A percentile compares a stretch with the other conserved stretches of the same genome.
Evolutionary conservation across 805 yeast species (phyloP).

Genomic region (Grigorovia jiainica): DNA sequence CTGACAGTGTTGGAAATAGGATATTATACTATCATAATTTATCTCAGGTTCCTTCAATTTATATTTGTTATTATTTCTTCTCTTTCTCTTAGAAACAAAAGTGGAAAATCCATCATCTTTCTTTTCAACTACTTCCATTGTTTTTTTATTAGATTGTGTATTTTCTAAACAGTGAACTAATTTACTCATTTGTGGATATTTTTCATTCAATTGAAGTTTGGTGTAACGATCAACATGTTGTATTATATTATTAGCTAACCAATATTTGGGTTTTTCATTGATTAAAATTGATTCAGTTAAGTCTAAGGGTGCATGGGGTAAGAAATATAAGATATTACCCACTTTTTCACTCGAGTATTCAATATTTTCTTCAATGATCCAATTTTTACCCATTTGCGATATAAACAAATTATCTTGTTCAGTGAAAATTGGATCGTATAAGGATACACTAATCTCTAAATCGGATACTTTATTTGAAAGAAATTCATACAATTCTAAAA

Average conservation of each 20-base stretch:
- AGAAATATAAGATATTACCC: constrained; percentile 38
- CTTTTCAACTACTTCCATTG: constrained; percentile 4
- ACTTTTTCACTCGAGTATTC: constrained; percentile 13
- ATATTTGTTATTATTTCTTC: constrained; percentile 7
- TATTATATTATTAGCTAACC: constrained; percentile 44
- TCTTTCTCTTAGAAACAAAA: constrained; percentile 15
- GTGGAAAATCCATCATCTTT: constrained; percentile 19
- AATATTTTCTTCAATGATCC: constrained; percentile 21
- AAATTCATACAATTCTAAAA: constrained; percentile 33
- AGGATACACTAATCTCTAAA: constrained; percentile 28
- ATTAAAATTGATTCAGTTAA: constrained; percentile 37
- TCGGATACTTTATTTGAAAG: neutral
- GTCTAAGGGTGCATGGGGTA: constrained; percentile 68
- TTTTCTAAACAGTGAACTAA: constrained; percentile 16
- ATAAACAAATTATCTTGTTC: constrained; percentile 35
- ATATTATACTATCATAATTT: constrained; percentile 14
- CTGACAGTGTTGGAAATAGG: constrained; percentile 15
- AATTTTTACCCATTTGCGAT: constrained; percentile 14
- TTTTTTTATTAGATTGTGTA: neutral
- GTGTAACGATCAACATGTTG: constrained; percentile 48
- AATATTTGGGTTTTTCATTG: constrained; percentile 28
- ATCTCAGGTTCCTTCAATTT: constrained; percentile 10
- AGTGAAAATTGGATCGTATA: constrained; percentile 60
- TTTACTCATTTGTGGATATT: constrained; percentile 37
- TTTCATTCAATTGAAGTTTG: constrained; percentile 32